Percentiles rank a stretch among this genome's conserved stretches.
Conservation (phyloP, 305 asterid genomes). For the Fraxinus paxiana region DNA sequence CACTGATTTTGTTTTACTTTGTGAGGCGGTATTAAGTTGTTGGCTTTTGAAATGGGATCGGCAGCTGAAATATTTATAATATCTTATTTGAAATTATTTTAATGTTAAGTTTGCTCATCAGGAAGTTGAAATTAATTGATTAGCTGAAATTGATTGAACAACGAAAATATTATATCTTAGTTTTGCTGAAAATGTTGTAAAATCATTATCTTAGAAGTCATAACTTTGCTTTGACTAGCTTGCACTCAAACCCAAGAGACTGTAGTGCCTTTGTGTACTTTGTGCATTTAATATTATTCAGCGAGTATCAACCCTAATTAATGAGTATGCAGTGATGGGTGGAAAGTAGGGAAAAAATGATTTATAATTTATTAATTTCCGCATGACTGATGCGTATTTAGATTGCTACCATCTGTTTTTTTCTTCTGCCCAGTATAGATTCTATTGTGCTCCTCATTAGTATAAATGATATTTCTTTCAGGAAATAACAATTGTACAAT, state of each 20-base stretch:
- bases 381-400: background rate
- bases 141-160: background rate
- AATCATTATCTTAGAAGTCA: background rate
- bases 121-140: background rate
- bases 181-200: background rate
- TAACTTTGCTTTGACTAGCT: background rate
- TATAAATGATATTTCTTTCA: constrained; percentile 5
- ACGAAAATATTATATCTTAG: background rate
- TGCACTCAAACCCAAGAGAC: background rate
- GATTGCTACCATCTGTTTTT: constrained; percentile 7
- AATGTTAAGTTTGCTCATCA: background rate
- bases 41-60: background rate
- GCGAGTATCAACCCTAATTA: background rate
- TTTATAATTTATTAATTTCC: background rate
- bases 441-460: background rate
- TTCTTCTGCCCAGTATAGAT: constrained; percentile 5
- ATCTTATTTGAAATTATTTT: background rate
- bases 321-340: background rate
- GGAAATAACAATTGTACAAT: constrained; percentile 19
- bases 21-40: background rate
- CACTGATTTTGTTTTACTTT: background rate
- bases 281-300: background rate
- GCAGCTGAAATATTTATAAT: background rate
- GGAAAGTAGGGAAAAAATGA: background rate
- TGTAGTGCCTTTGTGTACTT: background rate